Evolutionary conservation across 2,329 filamentous ascomycete genomes (phyloP), one percentile per base, ranked within the genome.

Genomic region (Fusarium sterilihyphosum): DNA sequence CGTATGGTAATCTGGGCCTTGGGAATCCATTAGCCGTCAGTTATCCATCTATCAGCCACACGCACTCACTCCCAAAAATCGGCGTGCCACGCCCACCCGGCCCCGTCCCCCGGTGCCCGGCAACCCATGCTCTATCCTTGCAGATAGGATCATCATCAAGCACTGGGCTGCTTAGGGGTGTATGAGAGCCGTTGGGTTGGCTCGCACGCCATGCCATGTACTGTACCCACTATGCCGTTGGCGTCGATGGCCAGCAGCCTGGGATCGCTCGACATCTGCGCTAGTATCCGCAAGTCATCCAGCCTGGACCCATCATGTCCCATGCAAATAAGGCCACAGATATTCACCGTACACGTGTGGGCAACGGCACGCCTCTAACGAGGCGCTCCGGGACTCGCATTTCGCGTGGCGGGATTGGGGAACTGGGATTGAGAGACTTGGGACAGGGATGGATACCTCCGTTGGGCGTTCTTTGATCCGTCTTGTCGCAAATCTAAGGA

Each of bases 241-340:
- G 75, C 70, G 73, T 77, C 62, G 69, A 78, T 75, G 68, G 63
- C 69, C 61, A 77, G 64, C 67, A 65, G 70, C 65, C 69, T 76
- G 73, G 75, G 75, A 78, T 77, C 71, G 73, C 73, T 73, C 64
- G 59, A 74, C 57, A 65, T 62, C 68, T 67, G 73, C 73, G 72
- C 77, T 78, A 77, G 73, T 75, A 73, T 78, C 77, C 77, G 77
- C 77, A 78, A 76, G 77, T 78, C 77, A 78, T 78, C 58, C 67
- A 76, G 71, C 64, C 65, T 70, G 66, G 73, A 53, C 65, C 67
- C 59, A 69, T 74, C 65, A 31, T 67, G 44, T 74, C 44, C 67
- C 67, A 73, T 74, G 77, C 67, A 74, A 78, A 78, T 78, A 78
- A 77, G 75, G 77, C 73, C 75, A 77, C 70, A 73, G 70, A 71